Evolutionary conservation across 1,284 basidiomycete species (phyloP).

Genomic region (Rhodotorula glutinis): DNA sequence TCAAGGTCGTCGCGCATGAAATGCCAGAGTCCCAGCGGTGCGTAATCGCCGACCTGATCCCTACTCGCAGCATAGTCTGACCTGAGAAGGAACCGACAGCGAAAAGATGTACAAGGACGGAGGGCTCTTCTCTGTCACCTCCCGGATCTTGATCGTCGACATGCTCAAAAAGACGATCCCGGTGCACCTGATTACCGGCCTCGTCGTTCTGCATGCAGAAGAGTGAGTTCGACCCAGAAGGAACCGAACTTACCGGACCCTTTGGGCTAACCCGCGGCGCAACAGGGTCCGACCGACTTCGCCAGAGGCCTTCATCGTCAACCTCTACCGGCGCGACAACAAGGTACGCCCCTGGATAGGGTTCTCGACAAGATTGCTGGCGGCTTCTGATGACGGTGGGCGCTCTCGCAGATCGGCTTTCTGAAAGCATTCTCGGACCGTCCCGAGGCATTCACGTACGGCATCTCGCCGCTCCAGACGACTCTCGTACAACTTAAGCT

Average conservation of each 20-base stretch:
- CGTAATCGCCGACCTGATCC: too few relatives aligned
- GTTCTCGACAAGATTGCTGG: too few relatives aligned
- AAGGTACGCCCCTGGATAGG: conserved; percentile 46
- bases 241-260: too few relatives aligned
- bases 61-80: too few relatives aligned
- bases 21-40: conserved; percentile 57
- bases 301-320: conserved; percentile 79
- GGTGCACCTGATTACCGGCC: conserved; percentile 77
- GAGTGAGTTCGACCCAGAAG: conserved; percentile 55
- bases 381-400: neutral
- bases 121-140: conserved; percentile 87
- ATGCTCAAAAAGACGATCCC: conserved; percentile 85
- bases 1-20: conserved; percentile 81
- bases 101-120: conserved; percentile 80
- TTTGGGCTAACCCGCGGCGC: neutral
- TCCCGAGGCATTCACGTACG: conserved; percentile 88
- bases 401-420: conserved; percentile 63
- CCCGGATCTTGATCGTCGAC: conserved; percentile 90
- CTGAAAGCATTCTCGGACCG: conserved; percentile 96
- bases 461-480: conserved; percentile 83
- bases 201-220: conserved; percentile 93
- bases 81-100: conserved; percentile 56
- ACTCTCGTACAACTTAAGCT: conserved; percentile 91
- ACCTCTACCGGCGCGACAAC: conserved; percentile 83
- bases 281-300: conserved; percentile 75